Evolutionary conservation across 1,139 yeast genomes (phyloP), one percentile per base, ranked within the genome.

Genomic region (Geotrichum restrictum): DNA sequence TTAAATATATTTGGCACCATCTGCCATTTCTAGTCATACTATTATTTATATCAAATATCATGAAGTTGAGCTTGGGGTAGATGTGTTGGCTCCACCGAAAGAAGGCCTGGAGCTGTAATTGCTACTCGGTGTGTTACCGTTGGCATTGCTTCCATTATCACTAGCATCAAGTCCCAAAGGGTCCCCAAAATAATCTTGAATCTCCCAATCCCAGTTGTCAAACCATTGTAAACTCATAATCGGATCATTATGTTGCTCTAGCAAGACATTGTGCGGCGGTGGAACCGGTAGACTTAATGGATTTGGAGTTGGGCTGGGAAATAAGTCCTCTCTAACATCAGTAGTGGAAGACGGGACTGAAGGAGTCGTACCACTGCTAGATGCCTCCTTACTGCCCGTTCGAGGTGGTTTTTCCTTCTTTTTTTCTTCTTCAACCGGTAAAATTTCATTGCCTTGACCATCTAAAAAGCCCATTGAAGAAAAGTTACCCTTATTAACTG

Each of bases 401-500:
- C 22, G 34, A 19, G 8, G n/a, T 40, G 21, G 3, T 10, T 13
- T 19, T 13, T 13, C 22, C 3, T 27, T 14, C 27, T 27, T 24
- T 16, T 41, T 18, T 8, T 32, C 40, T 33, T 7, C 14, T n/a
- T 22, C 53, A 14, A 45, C 22, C 7, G 48, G 48, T 8, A 51
- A 24, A 10, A 51, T 29, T 21, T 42, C 51, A 10, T 52, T 57
- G 16, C 62, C 63, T 10, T 57, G 50, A 31, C 45, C 37, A 27
- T 59, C 61, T 10, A 59, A 47, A 18, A 53, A 45, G 11, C 66
- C 67, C 61, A 61, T 57, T 5, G 62, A 48, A 1, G 61, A 62
- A 58, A 82, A 82, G 22, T 69, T 73, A 39, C 75, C 76, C 52
- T 68, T 69, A 60, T 82, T 82, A 13, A 80, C 80, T 21, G 73